phyloP scores from a whole-genome alignment of 2,329 filamentous ascomycete genomes.

The Didymella sp. region DNA sequence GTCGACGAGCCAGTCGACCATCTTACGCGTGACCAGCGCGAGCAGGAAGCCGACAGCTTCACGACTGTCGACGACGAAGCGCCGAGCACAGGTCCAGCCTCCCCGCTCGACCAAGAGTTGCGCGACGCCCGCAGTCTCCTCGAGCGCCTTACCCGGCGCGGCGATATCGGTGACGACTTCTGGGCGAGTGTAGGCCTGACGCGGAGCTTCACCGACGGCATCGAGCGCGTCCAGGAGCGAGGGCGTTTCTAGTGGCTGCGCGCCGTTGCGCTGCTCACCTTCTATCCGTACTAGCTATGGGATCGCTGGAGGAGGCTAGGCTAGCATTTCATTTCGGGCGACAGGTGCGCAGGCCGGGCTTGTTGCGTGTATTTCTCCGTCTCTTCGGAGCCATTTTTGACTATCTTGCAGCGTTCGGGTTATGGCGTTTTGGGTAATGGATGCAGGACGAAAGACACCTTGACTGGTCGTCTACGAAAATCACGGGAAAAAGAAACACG shows the following conservation, averaged over 20 bases:
- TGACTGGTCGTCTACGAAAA: conserved; percentile 9
- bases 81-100: conserved; percentile 7
- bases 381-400: not conserved
- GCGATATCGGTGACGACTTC: conserved; percentile 83
- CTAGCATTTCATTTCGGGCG: not conserved
- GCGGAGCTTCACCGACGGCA: conserved; percentile 44
- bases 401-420: conserved; percentile 12
- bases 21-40: not conserved
- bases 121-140: conserved; percentile 76
- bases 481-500: conserved; percentile 3
- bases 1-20: conserved; percentile 25
- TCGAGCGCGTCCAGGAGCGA: conserved; percentile 45
- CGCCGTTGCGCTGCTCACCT: not conserved
- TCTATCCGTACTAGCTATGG: not conserved
- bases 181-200: conserved; percentile 64
- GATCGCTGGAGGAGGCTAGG: not conserved
- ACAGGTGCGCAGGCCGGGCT: conserved; percentile 12
- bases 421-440: not conserved
- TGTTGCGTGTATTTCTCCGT: conserved; percentile 4
- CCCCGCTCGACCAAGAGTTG: conserved; percentile 52
- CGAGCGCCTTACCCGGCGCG: conserved; percentile 70
- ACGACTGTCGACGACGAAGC: conserved; percentile 31
- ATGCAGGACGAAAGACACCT: not conserved
- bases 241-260: conserved; percentile 34
- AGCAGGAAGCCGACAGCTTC: conserved; percentile 10